Evolutionary conservation across 2,329 filamentous ascomycete genomes (phyloP).

Genomic region (Penicillium sp.): DNA sequence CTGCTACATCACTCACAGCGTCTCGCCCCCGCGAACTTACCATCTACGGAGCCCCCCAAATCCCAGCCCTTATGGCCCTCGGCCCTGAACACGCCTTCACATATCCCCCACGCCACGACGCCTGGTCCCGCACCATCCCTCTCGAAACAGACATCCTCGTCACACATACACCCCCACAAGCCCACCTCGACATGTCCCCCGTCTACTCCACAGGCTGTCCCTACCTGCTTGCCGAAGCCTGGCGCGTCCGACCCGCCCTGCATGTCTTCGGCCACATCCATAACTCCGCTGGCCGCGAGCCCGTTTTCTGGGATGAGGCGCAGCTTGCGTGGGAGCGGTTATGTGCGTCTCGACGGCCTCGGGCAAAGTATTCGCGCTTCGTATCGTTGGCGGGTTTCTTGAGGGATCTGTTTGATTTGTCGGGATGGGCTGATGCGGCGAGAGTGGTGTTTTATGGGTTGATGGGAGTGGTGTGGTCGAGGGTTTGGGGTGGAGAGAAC

Average conservation of each 20-base stretch:
- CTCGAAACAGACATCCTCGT: constrained; percentile 74
- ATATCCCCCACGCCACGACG: constrained; percentile 66
- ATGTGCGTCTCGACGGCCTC: constrained; percentile 44
- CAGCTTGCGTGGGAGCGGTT: constrained; percentile 74
- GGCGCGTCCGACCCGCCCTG: constrained; percentile 72
- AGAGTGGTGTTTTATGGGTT: constrained; percentile 58
- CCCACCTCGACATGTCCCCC: constrained; percentile 63
- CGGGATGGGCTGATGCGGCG: constrained; percentile 53
- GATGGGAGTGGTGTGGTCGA: constrained; percentile 62
- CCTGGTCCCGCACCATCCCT: constrained; percentile 74
- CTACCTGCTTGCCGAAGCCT: constrained; percentile 70
- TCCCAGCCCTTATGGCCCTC: constrained; percentile 70
- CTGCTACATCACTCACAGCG: constrained; percentile 49
- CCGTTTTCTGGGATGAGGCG: constrained; percentile 73
- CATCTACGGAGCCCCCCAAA: constrained; percentile 80
- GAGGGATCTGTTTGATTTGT: constrained; percentile 42
- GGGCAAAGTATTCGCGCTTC: constrained; percentile 31
- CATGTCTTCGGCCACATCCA: constrained; percentile 89
- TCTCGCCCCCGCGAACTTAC: constrained; percentile 63
- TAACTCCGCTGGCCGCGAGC: constrained; percentile 70
- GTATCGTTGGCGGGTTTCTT: constrained; percentile 34
- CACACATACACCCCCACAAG: constrained; percentile 77
- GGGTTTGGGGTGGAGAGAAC: constrained; percentile 59
- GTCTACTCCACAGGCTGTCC: constrained; percentile 71
- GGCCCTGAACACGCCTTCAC: constrained; percentile 75